phyloP scores from a whole-genome alignment of 2,329 filamentous ascomycete genomes.

The Bertia moriformis region DNA sequence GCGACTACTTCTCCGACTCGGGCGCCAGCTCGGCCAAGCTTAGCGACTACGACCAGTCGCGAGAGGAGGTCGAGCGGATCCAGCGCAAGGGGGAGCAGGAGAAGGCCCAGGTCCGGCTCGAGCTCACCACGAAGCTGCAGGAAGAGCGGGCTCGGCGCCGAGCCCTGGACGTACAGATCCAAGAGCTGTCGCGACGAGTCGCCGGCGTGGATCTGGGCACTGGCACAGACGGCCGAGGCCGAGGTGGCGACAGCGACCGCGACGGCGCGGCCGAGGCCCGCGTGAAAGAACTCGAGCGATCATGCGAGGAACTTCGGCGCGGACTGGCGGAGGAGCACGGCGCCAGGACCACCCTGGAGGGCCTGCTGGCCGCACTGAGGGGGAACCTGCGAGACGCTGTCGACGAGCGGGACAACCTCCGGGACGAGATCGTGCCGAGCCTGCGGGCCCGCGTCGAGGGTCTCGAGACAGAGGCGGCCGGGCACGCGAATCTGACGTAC shows the following conservation, averaged over 20 bases:
- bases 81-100: constrained; percentile 80
- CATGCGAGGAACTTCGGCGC: constrained; percentile 69
- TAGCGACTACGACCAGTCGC: constrained; percentile 47
- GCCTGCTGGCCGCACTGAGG: constrained; percentile 71
- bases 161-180: constrained; percentile 70
- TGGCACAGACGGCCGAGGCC: too few species aligned
- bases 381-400: constrained; percentile 68
- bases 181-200: constrained; percentile 65
- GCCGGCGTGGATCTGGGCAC: constrained; percentile 43
- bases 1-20: constrained; percentile 96
- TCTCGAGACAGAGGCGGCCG: constrained; percentile 59
- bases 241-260: too few species aligned
- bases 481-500: constrained; percentile 61
- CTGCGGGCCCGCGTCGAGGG: constrained; percentile 64
- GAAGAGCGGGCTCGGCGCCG: constrained; percentile 68
- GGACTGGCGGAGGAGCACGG: constrained; percentile 72
- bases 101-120: constrained; percentile 70
- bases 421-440: constrained; percentile 74
- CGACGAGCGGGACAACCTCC: constrained; percentile 81
- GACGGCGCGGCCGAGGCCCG: constrained; percentile 38
- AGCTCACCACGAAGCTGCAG: constrained; percentile 73
- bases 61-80: constrained; percentile 66
- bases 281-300: constrained; percentile 64
- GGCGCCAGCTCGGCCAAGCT: constrained; percentile 74
- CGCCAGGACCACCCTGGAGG: constrained; percentile 85